Percentiles rank a stretch among this genome's conserved stretches.
Evolutionary conservation across 2,329 filamentous ascomycete genomes (phyloP).

Genomic region (Dactylellina parvicollis): DNA sequence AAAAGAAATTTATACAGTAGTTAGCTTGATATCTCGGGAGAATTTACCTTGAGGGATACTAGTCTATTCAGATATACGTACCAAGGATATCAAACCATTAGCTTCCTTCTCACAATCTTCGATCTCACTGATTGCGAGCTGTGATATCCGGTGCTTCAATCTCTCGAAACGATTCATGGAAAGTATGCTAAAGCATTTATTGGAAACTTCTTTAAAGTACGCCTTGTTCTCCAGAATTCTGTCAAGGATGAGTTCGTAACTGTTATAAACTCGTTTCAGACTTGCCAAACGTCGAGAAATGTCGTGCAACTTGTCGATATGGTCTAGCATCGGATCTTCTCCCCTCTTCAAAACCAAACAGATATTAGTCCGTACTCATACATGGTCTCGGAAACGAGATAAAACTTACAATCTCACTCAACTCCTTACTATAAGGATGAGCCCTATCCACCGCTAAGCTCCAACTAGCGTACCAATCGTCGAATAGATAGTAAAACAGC

Average conservation of each 20-base stretch:
- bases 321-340: slow-evolving; percentile 63
- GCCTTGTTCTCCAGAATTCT: slow-evolving; percentile 59
- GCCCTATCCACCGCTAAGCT: slow-evolving; percentile 69
- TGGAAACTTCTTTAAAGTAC: slow-evolving; percentile 67
- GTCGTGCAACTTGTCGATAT: slow-evolving; percentile 68
- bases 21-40: neutral
- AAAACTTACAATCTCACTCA: slow-evolving; percentile 66
- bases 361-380: neutral
- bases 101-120: slow-evolving; percentile 70
- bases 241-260: slow-evolving; percentile 71
- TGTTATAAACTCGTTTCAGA: slow-evolving; percentile 71
- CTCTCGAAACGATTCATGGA: slow-evolving; percentile 70
- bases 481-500: slow-evolving; percentile 75
- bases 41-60: no score
- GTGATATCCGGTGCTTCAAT: slow-evolving; percentile 69
- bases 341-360: slow-evolving; percentile 68
- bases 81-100: slow-evolving; percentile 63
- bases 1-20: neutral
- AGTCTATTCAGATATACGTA: slow-evolving; percentile 18
- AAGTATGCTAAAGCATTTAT: slow-evolving; percentile 60
- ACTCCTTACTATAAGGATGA: slow-evolving; percentile 64
- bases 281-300: slow-evolving; percentile 71
- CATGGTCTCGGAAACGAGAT: neutral
- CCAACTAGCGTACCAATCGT: slow-evolving; percentile 74
- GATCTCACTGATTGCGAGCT: slow-evolving; percentile 72